phyloP scores from a whole-genome alignment of 2,329 filamentous ascomycete species.

The Pseudogymnoascus sp. region DNA sequence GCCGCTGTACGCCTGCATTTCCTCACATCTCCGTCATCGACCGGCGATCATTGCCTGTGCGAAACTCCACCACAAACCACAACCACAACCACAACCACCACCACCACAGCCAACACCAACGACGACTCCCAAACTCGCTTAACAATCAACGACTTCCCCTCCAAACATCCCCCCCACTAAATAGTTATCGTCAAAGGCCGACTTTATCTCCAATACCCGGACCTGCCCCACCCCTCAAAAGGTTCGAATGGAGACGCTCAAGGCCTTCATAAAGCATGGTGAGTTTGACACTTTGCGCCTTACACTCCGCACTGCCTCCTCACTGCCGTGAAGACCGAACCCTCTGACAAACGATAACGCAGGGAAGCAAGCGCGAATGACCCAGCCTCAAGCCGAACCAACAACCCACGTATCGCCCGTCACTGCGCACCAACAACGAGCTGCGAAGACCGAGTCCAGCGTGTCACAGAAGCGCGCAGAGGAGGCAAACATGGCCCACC shows the following conservation, averaged over 20 bases:
- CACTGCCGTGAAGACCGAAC: not conserved
- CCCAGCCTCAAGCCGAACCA: constrained; percentile 53
- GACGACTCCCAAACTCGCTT: not conserved
- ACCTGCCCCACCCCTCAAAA: not conserved
- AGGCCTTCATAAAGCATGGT: constrained; percentile 11
- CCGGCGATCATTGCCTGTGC: constrained; percentile 5
- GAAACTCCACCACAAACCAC: not conserved
- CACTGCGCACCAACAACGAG: constrained; percentile 55
- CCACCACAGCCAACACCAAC: not conserved
- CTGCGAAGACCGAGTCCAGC: constrained; percentile 51
- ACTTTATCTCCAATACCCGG: constrained; percentile 1
- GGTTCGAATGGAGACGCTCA: constrained; percentile 9
- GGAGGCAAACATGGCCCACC: constrained; percentile 47
- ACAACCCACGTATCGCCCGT: constrained; percentile 38
- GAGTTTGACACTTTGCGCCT: not conserved
- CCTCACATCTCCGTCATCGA: constrained; percentile 4
- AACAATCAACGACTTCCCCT: not conserved
- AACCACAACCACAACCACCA: not conserved
- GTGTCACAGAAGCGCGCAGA: constrained; percentile 26
- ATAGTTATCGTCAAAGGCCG: not conserved
- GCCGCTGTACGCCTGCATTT: not conserved
- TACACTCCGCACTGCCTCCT: not conserved
- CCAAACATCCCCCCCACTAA: not conserved
- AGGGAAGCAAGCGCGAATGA: constrained; percentile 82
- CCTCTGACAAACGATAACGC: not conserved